A percentile compares a stretch with the other conserved stretches of the same genome.
Evolutionary conservation across 2,329 filamentous ascomycete genomes (phyloP).

Genomic region (Trichoderma sp.): DNA sequence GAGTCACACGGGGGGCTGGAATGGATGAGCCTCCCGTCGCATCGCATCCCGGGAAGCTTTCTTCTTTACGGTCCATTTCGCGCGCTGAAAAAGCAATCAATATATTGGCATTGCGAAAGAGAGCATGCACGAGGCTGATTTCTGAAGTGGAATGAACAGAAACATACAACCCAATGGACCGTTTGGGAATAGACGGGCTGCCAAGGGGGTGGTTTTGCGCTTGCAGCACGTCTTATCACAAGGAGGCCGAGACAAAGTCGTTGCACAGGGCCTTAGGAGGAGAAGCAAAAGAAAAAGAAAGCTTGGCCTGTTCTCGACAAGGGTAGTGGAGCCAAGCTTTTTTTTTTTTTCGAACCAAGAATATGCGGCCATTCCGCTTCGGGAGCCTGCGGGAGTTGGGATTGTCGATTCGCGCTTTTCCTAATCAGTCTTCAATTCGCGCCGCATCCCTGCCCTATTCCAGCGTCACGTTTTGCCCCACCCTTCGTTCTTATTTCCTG

Average conservation of each 20-base stretch:
- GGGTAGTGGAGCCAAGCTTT: background rate
- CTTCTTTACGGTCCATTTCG: background rate
- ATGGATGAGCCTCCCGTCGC: background rate
- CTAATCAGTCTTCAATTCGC: constrained; percentile 1
- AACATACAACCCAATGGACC: background rate
- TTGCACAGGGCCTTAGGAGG: background rate
- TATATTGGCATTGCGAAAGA: constrained; percentile 8
- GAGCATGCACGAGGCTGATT: constrained; percentile 5
- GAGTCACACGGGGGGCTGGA: background rate
- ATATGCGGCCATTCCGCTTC: background rate
- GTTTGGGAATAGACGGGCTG: background rate
- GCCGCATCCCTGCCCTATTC: constrained; percentile 4
- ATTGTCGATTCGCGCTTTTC: constrained; percentile 12
- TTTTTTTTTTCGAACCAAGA: background rate
- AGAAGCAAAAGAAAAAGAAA: background rate
- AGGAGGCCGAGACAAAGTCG: background rate
- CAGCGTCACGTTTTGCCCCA: background rate
- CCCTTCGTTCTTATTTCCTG: background rate
- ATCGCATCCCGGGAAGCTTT: background rate
- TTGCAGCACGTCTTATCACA: background rate
- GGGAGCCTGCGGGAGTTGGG: constrained; percentile 1
- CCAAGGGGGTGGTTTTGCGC: background rate
- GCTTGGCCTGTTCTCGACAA: background rate
- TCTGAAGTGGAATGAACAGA: background rate
- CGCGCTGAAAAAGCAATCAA: constrained; percentile 3